Evolutionary conservation across 176 grass and related monocot species (phyloP), one percentile per base, ranked within the genome.

Genomic region (Themeda triandra): DNA sequence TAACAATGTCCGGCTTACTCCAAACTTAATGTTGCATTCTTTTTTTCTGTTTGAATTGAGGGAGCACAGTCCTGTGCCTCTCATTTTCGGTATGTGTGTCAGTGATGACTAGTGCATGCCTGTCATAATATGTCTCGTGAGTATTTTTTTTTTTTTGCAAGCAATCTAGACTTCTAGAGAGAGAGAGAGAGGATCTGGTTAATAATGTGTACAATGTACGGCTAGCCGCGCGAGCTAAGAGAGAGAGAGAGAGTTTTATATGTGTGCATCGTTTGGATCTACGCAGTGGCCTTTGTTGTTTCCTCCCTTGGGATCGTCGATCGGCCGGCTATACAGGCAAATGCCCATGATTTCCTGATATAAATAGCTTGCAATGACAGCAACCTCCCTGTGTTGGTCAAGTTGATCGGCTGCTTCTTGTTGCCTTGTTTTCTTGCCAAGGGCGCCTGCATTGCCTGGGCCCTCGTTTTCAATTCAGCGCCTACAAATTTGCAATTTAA

Each of bases 381-480:
- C 88, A 83, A 87, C 84, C 69, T 65, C 1, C 51, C 3, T 59
- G 54, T 59, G 23, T 32, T 36, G 72, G 72, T 82, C 72, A 82
- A 89, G 71, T 72, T 90, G 75, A 68, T 82, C 56, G 41, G 80
- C 24, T 83, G 48, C 84, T 90, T 60, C 79, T 90, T 90, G 88
- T 90, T 90, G 84, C 89, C 84, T 90, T 90, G 89, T 90, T 90
- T 90, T 87, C 89, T 69, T 84, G 69, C 80, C 68, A 84, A 83
- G 80, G 62, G 30, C 46, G 29, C 3, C 11, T 17, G 70, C 83
- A 53, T 48, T 5, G 35, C 35, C 51, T 73, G 44, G 37, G 29
- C 25, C 63, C 49, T 84, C 75, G 48, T 90, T 90, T 83, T 90
- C 80, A 75, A 84, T 63, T 75, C 24, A 46, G 37, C 58, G n/a